Evolutionary conservation across 2,329 filamentous ascomycete species (phyloP).

Genomic region (Epicoccum nigrum): DNA sequence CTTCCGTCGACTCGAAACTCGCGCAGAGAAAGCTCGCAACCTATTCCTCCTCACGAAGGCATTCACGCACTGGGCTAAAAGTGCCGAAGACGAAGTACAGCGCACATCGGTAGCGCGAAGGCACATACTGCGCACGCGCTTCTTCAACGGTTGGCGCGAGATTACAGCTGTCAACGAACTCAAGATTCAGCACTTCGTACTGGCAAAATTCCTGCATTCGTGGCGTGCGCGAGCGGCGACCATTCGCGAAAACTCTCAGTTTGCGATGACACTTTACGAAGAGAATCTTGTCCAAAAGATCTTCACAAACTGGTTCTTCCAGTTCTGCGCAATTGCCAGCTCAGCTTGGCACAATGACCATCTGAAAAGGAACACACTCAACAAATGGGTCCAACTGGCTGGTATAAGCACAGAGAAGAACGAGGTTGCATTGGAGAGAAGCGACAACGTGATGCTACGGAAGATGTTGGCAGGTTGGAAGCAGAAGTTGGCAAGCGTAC

Average conservation of each 20-base stretch:
- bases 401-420: constrained; percentile 36
- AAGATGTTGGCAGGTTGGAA: constrained; percentile 35
- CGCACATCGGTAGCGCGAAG: constrained; percentile 71
- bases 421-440: constrained; percentile 27
- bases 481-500: constrained; percentile 21
- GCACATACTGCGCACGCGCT: constrained; percentile 71
- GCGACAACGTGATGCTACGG: constrained; percentile 32
- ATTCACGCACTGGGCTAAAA: constrained; percentile 72
- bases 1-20: constrained; percentile 62
- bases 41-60: constrained; percentile 68
- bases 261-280: constrained; percentile 40
- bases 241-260: constrained; percentile 43
- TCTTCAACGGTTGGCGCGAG: constrained; percentile 72
- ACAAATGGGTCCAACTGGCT: constrained; percentile 36
- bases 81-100: constrained; percentile 68
- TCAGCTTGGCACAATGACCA: constrained; percentile 39
- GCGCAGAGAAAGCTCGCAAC: constrained; percentile 68
- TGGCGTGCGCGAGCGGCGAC: constrained; percentile 56
- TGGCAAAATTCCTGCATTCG: constrained; percentile 60
- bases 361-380: constrained; percentile 33
- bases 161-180: constrained; percentile 67
- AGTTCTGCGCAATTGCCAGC: constrained; percentile 44
- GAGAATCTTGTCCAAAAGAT: constrained; percentile 40
- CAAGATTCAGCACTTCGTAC: constrained; percentile 59
- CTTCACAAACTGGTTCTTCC: constrained; percentile 48